Percentiles rank a stretch among this genome's conserved stretches.
phyloP scores from a whole-genome alignment of 2,329 filamentous ascomycete genomes.

The Blastomyces gilchristii region DNA sequence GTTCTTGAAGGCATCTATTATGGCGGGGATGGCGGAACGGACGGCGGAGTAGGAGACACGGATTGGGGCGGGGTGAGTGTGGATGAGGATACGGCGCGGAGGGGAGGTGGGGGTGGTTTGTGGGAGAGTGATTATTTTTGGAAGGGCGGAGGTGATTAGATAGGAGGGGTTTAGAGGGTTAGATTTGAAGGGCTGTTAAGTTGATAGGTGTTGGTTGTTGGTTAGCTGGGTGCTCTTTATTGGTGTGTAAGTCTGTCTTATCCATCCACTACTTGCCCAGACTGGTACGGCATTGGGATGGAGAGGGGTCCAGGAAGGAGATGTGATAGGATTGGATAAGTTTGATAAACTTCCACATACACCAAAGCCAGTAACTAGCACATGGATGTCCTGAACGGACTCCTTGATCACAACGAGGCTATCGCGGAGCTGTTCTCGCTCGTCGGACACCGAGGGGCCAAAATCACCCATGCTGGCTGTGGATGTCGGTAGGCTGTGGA shows the following conservation, averaged over 20 bases:
- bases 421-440: background rate
- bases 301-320: background rate
- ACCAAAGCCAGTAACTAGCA: conserved; percentile 40
- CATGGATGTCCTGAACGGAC: conserved; percentile 35
- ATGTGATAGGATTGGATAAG: background rate
- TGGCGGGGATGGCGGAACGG: conserved; percentile 49
- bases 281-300: background rate
- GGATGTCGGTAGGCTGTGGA: background rate
- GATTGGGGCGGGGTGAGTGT: conserved; percentile 54
- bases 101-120: conserved; percentile 12
- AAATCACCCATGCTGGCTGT: conserved; percentile 10
- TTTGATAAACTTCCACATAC: conserved; percentile 20
- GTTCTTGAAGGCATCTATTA: conserved; percentile 45
- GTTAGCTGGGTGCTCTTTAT: background rate
- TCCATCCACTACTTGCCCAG: too few species aligned
- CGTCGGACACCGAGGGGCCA: conserved; percentile 6
- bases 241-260: background rate
- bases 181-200: conserved; percentile 59
- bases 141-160: conserved; percentile 63
- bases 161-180: conserved; percentile 69
- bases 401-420: conserved; percentile 20
- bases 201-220: background rate
- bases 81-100: conserved; percentile 28
- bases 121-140: conserved; percentile 48
- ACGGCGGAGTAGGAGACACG: conserved; percentile 62